Base-by-base conservation (phyloP, 768 basidiomycete species). In the Chlorophyllum brunneum region DNA sequence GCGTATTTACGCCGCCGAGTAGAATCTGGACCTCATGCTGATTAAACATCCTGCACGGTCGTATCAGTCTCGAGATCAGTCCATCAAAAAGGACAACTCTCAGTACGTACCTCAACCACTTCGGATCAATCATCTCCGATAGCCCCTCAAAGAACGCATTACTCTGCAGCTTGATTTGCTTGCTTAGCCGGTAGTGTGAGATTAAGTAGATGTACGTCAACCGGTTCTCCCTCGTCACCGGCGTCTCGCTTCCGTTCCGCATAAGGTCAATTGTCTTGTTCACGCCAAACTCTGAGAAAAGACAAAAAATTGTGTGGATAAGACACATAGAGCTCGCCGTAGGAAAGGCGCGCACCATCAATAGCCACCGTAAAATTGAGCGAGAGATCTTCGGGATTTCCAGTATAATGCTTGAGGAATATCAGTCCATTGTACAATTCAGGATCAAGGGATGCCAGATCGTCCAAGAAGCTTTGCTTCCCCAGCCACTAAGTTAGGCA, bases 11-110 rank as follows among this genome's bases (percentile, higher is more conserved):
- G 5, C 92, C 93, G 0, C 95, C 95, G 5, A 99, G 76, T 1
- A 98, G 73, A 42, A 95, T 86, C 64, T 94, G 93, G 3, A 98
- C 74, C 67, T 98, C 97, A 63, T 92, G 88, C 58, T 95, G 95
- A 66, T 98, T 95, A 71, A 98, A 99, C 91, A 98, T 95, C 39
- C 92, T 90, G 56, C 7, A 54, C 43, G 24, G 10, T 29, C 24
- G 38, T 20, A 31, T 29, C 16, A 27, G 42, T 13, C 27, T 11
- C 22, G 24, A 1, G 45, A 9, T 33, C 11, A 22, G 39, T 39
- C 8, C 33, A 5, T 15, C 15, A 52, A 38, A 8, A 22, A 45
- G 34, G 27, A 22, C 34, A 48, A 27, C 27, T 20, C 7, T 33
- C 2, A 5, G 20, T 4, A 62, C 71, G 23, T 26, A 86, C 82